phyloP scores from a whole-genome alignment of 1,284 basidiomycete species.

The Cutaneotrichosporon sp. region DNA sequence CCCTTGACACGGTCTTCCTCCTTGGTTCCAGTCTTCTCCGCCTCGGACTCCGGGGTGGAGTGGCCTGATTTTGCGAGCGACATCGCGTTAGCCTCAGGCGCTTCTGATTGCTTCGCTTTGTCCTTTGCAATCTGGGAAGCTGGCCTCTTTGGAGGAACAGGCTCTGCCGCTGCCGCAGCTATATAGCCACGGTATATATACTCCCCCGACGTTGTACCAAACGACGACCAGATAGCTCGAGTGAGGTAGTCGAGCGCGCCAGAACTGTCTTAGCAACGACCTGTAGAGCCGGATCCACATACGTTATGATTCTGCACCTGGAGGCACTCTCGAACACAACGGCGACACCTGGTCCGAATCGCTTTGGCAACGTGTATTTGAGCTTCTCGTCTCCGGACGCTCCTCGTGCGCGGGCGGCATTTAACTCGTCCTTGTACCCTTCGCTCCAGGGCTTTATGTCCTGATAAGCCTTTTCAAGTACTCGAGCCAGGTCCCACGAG shows the following conservation, averaged over 20 bases:
- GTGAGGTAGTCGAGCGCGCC: conserved; percentile 44
- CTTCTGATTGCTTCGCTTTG: not conserved
- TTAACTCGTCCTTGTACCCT: conserved; percentile 53
- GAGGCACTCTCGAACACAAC: conserved; percentile 53
- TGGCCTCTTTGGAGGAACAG: not conserved
- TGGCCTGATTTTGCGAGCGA: conserved; percentile 20
- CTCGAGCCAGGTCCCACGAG: conserved; percentile 51
- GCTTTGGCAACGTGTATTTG: conserved; percentile 48
- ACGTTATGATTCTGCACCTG: conserved; percentile 50
- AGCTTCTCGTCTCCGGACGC: conserved; percentile 54
- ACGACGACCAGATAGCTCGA: conserved; percentile 43
- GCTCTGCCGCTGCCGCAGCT: conserved; percentile 36
- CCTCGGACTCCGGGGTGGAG: conserved; percentile 25
- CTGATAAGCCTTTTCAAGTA: conserved; percentile 53
- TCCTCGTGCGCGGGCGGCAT: conserved; percentile 51
- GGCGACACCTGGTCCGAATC: conserved; percentile 45
- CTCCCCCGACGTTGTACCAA: conserved; percentile 44
- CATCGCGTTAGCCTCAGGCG: not conserved
- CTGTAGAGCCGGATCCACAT: conserved; percentile 14
- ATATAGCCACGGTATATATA: conserved; percentile 51
- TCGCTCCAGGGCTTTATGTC: conserved; percentile 49
- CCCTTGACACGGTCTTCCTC: too few species aligned
- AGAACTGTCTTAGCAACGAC: conserved; percentile 20
- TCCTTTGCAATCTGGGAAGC: not conserved
- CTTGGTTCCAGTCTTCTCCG: too few species aligned